Percentiles rank a stretch among this genome's conserved stretches.
Evolutionary conservation across 805 yeast genomes (phyloP).

Genomic region (Lachancea sp.): DNA sequence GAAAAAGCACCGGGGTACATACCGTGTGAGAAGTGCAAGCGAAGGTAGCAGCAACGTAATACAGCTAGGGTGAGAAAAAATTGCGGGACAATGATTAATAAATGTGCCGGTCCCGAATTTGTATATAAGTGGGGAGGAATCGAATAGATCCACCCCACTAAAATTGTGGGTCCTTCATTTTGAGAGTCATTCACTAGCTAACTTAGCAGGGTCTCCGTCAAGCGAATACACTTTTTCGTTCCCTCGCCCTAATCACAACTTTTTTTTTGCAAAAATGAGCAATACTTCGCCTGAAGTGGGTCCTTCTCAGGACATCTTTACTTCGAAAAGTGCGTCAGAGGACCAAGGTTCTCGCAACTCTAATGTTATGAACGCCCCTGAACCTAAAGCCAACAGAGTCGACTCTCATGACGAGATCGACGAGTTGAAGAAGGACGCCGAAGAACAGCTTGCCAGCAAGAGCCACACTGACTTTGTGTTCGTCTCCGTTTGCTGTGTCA

Average conservation of each 20-base stretch:
- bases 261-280: conserved; percentile 1
- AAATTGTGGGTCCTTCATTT: background rate
- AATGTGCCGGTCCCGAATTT: background rate
- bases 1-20: conserved; percentile 9
- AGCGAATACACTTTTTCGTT: background rate
- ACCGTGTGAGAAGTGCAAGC: background rate
- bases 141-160: conserved; percentile 3
- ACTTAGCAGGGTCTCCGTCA: too few relatives aligned
- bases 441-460: conserved; percentile 16
- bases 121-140: conserved; percentile 10
- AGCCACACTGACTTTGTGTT: conserved; percentile 18
- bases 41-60: too few relatives aligned
- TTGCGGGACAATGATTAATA: conserved; percentile 3
- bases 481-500: conserved; percentile 21
- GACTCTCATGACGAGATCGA: conserved; percentile 17
- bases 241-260: background rate
- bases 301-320: conserved; percentile 9
- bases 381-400: conserved; percentile 13
- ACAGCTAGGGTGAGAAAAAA: too few relatives aligned
- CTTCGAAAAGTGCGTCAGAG: conserved; percentile 10
- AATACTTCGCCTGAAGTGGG: conserved; percentile 10
- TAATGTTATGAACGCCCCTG: conserved; percentile 18
- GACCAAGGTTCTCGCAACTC: conserved; percentile 15
- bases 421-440: conserved; percentile 17
- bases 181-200: too few relatives aligned